These are phyloP conservation scores for Colletotrichum orchidophilum DNA, from an alignment of 2,329 filamentous ascomycete species.

Conservation along the genomic window DNA sequence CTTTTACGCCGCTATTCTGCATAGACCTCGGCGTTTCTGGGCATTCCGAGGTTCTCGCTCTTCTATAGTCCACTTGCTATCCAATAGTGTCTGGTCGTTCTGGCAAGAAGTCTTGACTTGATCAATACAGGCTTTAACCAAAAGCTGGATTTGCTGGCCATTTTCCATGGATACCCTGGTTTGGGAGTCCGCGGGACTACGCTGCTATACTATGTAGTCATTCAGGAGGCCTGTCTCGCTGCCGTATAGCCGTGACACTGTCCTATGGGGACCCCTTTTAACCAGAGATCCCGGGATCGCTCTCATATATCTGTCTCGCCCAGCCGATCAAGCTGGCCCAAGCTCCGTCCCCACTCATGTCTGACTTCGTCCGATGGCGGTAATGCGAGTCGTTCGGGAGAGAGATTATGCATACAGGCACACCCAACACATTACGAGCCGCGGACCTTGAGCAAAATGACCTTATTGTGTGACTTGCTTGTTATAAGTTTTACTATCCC, in stretches of 20 bases:
- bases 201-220: too few species aligned
- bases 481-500: too few species aligned
- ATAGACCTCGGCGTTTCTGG: slow-evolving; percentile 46
- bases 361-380: too few species aligned
- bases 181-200: too few species aligned
- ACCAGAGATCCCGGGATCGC: neutral
- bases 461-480: too few species aligned
- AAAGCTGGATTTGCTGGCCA: neutral
- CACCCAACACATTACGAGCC: too few species aligned
- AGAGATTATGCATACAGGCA: too few species aligned
- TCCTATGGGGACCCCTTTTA: too few species aligned
- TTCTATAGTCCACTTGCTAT: slow-evolving; percentile 43
- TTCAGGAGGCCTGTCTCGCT: too few species aligned
- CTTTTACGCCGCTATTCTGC: slow-evolving; percentile 53
- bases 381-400: neutral
- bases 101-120: slow-evolving; percentile 46
- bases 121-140: slow-evolving; percentile 43
- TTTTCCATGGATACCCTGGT: too few species aligned
- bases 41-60: slow-evolving; percentile 44
- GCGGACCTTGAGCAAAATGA: too few species aligned
- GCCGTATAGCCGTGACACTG: too few species aligned
- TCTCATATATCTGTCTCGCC: neutral
- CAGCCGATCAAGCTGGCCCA: neutral
- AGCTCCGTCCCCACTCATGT: neutral
- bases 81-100: slow-evolving; percentile 43